Evolutionary conservation across 768 basidiomycete genomes (phyloP), one percentile per base, ranked within the genome.

Genomic region (Pleurotus cornucopiae): DNA sequence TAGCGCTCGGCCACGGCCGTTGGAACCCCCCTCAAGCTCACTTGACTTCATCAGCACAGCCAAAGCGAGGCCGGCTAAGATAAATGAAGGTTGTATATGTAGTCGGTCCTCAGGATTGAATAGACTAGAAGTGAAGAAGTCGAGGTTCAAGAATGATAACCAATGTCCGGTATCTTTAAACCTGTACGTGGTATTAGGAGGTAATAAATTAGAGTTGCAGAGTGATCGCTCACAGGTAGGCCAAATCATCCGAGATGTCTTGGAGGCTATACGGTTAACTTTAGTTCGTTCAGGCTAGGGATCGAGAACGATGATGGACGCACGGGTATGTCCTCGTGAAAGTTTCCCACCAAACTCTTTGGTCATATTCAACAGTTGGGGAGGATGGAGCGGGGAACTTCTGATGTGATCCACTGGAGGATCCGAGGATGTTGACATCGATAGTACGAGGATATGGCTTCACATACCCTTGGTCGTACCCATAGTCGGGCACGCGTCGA

Each of bases 21-120:
- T 60, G 2, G 68, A 65, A 6, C 85, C 80, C 12, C 74, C 70
- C 62, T 86, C 88, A 41, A 81, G 64, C 61, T 85, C 82, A 64
- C 88, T 89, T 1, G 89, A 89, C 60, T 80, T 79, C 78, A 89
- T 84, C 11, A 92, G 74, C 34, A 75, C 83, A 0, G 87, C 80
- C 72, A 91, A 75, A 1, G 90, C 90, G 30, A 91, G 73, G 5
- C 77, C 78, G 1, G 89, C 78, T 26, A 84, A 76, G 46, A 91
- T 77, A 56, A 92, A 80, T 0, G 88, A 77, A 5, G 90, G 89
- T 59, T 90, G 89, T 58, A 90, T 81, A 12, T 68, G 69, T 18
- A 74, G 64, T 12, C 85, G 80, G 25, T 78, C 72, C n/a, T 76
- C 75, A 1, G 81, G 74, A 60, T 79, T 72, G 60, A 69, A 74